Evolutionary conservation across 2,329 filamentous ascomycete species (phyloP).

Genomic region (Rutstroemia sydowiana): DNA sequence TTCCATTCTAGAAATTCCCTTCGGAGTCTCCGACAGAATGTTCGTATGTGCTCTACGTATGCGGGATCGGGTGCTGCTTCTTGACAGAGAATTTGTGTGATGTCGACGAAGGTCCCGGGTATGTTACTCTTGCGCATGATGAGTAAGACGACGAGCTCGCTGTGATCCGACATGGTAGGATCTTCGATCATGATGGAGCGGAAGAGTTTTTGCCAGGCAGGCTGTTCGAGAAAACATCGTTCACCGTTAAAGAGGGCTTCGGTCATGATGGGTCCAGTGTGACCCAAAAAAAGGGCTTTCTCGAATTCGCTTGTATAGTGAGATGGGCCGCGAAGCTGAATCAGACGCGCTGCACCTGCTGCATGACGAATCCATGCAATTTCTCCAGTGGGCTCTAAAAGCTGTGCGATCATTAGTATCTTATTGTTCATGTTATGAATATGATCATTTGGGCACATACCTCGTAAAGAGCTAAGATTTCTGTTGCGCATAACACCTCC

Average conservation of each 20-base stretch:
- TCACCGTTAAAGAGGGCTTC: constrained; percentile 20
- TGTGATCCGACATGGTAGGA: constrained; percentile 18
- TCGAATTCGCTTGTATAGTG: constrained; percentile 32
- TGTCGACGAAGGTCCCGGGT: constrained; percentile 28
- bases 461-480: constrained; percentile 23
- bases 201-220: constrained; percentile 19
- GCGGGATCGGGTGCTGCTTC: background rate
- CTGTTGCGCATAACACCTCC: constrained; percentile 23
- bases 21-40: constrained; percentile 6
- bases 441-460: constrained; percentile 4
- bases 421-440: constrained; percentile 9
- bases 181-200: constrained; percentile 14
- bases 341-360: constrained; percentile 28
- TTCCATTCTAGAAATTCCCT: constrained; percentile 16
- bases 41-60: background rate
- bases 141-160: constrained; percentile 19
- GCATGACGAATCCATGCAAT: constrained; percentile 30
- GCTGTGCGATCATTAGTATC: constrained; percentile 20
- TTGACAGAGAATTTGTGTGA: constrained; percentile 16
- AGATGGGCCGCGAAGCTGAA: constrained; percentile 27
- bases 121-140: constrained; percentile 22
- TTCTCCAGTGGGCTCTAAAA: constrained; percentile 28
- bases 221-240: constrained; percentile 21
- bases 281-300: constrained; percentile 31
- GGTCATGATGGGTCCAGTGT: constrained; percentile 30